Conservation (phyloP, 805 yeast genomes). For the Blastobotrys parvus region DNA sequence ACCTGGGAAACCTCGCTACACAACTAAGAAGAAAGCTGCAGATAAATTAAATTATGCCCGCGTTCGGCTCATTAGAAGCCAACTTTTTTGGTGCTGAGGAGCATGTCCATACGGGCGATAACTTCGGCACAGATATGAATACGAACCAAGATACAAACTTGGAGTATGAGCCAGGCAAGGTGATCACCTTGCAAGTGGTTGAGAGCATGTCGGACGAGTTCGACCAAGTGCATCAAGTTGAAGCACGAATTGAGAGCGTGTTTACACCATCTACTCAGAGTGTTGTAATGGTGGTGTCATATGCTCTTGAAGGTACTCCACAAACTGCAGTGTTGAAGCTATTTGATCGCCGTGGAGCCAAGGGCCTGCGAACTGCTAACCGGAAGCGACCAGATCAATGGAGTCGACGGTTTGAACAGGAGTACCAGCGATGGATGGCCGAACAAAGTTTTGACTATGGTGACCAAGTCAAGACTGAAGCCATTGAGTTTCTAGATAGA, state of each 20-base stretch:
- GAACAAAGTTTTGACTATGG: neutral
- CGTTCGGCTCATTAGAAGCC: no score
- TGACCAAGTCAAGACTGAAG: neutral
- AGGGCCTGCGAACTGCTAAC: neutral
- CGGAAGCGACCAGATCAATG: neutral
- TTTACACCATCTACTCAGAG: neutral
- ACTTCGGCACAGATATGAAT: no score
- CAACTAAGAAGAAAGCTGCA: no score
- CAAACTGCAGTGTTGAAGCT: neutral
- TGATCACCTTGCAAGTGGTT: neutral
- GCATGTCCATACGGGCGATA: no score
- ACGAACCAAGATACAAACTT: no score
- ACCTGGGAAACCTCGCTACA: no score
- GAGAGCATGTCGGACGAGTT: neutral
- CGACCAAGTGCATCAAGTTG: neutral
- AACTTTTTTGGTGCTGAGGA: no score
- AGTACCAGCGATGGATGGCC: neutral
- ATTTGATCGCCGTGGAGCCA: neutral
- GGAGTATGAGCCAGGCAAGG: neutral
- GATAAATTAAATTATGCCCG: no score
- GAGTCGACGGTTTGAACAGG: neutral
- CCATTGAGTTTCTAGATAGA: neutral
- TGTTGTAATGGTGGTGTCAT: neutral
- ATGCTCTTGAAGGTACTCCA: neutral
- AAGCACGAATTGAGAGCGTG: neutral